Evolutionary conservation across 345 rosid species (phyloP), one percentile per base, ranked within the genome.

Genomic region (Eucalyptus tenuipes): DNA sequence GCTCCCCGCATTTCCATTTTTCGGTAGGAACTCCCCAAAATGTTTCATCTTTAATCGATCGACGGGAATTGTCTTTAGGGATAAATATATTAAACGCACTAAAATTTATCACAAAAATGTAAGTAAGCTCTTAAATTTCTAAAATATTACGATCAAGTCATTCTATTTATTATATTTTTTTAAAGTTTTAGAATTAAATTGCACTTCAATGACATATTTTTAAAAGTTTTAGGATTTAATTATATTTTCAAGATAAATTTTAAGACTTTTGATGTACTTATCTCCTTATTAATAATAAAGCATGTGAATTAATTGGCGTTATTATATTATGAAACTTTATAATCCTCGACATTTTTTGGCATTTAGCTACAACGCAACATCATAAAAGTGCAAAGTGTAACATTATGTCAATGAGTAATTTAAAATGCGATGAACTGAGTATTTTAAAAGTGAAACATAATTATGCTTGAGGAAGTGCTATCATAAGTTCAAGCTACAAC

Each of bases 151-250:
- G 4, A 17, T 17, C 20, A 50, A 50, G 0, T 15, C 18, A 0
- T 49, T 49, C 0, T 49, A 15, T 49, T 49, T 14, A 15, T 49
- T 49, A 0, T 0, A 15, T 0, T 49, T 49, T 49, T 15, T 15
- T 6, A 50, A 50, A 17, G 0, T 7, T 50, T 50, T 7, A 50
- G 0, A 17, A 50, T 3, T 50, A 22, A 17, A 17, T 50, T 50
- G 7, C 1, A 50, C 2, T 0, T 50, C 17, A 17, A 17, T 50
- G 1, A 50, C 0, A 0, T 0, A 0, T 50, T 17, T 50, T 50
- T 0, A 7, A 50, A 50, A 50, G 0, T 17, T 50, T 50, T 50
- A 50, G 4, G 4, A 0, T 17, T 52, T 0, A 52, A 52, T 52
- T 52, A 52, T 52, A 52, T 52, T 18, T 52, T 52, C 10, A 52